phyloP scores from a whole-genome alignment of 768 basidiomycete genomes.

The Xerocomellus intermedius region DNA sequence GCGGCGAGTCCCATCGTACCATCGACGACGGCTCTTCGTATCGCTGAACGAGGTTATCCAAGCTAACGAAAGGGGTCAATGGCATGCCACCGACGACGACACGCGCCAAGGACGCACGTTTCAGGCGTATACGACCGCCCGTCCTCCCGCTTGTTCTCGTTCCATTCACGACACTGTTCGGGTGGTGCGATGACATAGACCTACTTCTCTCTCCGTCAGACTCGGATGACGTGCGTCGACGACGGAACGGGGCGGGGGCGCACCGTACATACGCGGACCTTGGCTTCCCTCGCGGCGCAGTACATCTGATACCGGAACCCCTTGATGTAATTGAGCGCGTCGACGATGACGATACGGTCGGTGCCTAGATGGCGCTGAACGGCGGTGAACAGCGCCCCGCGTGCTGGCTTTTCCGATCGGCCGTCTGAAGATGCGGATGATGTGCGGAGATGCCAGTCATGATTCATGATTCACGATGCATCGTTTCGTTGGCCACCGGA shows the following conservation, averaged over 20 bases:
- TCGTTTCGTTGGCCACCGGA: neutral
- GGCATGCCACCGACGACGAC: neutral
- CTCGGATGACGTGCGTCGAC: neutral
- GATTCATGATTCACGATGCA: too few species aligned
- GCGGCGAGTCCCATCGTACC: conserved; percentile 98
- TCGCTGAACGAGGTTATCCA: conserved; percentile 59
- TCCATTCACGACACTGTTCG: conserved; percentile 78
- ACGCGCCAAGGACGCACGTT: conserved; percentile 50
- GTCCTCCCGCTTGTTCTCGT: conserved; percentile 49
- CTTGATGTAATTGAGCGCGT: conserved; percentile 96
- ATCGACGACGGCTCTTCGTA: conserved; percentile 97
- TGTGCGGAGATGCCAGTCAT: too few species aligned
- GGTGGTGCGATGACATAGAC: conserved; percentile 73
- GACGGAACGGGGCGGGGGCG: conserved; percentile 14
- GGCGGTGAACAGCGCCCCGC: conserved; percentile 79
- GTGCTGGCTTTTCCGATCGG: conserved; percentile 82
- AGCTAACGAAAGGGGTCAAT: neutral
- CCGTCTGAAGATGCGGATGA: too few species aligned
- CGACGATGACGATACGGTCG: conserved; percentile 83
- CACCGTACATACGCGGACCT: conserved; percentile 85
- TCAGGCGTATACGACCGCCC: conserved; percentile 56
- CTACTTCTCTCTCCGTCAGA: conserved; percentile 40
- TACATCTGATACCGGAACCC: conserved; percentile 98
- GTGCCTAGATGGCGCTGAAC: conserved; percentile 69
- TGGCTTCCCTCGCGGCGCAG: conserved; percentile 88